Conservation (phyloP, 441 rosid genomes). For the Gossypium davidsonii region DNA sequence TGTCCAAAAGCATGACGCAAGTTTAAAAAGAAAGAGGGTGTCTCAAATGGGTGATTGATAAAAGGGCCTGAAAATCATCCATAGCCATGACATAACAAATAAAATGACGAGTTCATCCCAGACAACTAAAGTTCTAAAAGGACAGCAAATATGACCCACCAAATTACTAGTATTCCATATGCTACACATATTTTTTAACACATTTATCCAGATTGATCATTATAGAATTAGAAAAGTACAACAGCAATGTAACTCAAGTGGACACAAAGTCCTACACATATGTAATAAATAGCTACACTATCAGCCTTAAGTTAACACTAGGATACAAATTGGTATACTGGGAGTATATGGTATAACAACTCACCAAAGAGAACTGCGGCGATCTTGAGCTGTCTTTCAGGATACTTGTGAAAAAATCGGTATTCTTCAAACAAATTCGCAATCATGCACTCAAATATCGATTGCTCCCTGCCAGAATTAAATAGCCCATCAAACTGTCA, state of each 20-base stretch:
- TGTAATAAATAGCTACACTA: not conserved
- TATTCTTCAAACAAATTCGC: slow-evolving; percentile 93
- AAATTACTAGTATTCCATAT: not conserved
- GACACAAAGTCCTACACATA: not conserved
- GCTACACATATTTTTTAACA: not conserved
- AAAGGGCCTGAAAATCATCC: not conserved
- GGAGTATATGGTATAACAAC: slow-evolving; percentile 25
- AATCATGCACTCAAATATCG: slow-evolving; percentile 93
- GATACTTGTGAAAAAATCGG: slow-evolving; percentile 92
- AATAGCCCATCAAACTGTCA: not conserved
- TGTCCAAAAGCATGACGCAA: slow-evolving; percentile 8
- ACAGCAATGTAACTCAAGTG: not conserved
- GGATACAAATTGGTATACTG: not conserved
- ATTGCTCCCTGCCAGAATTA: slow-evolving; percentile 68
- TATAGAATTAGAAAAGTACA: slow-evolving; percentile 1
- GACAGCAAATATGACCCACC: not conserved
- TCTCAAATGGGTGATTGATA: not conserved
- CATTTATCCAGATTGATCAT: not conserved
- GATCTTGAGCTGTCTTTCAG: slow-evolving; percentile 89
- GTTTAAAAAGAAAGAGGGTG: not conserved
- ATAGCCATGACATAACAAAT: not conserved
- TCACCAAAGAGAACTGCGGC: slow-evolving; percentile 96
- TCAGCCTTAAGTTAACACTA: not conserved
- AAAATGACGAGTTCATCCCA: not conserved
- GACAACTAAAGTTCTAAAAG: not conserved